Evolutionary conservation across 352 stramenopile genomes (phyloP), one percentile per base, ranked within the genome.

Genomic region (Phytopythium mirpurense): DNA sequence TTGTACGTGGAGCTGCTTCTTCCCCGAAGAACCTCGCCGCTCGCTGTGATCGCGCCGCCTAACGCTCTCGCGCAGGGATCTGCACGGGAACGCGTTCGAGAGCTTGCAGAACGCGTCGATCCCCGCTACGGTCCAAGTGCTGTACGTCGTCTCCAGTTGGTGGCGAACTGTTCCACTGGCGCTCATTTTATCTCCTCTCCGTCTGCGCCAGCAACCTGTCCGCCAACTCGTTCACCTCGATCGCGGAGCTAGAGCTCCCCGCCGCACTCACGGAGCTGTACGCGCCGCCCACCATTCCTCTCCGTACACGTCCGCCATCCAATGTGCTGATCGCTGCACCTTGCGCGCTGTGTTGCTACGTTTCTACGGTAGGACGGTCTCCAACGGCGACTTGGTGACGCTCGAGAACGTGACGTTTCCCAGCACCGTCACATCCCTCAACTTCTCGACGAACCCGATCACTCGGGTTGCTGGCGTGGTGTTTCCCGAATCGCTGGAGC

Each of bases 131-230:
- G 43, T 77, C 19, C 24, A 65, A 24, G 61, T 41, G 15, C 43
- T 79, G 70, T 79, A 68, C 14, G 70, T 63, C 12, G n/a, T 6
- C 16, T 4, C 15, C 1, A 37, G 12, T 0, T 23, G 18, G 6
- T 16, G 18, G 11, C 18, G 18, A 15, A 14, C 12, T 6, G n/a
- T 19, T 41, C 2, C 21, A 29, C 34, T 10, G 15, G 14, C 7
- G 34, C 34, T 38, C 14, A 38, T 38, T 38, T n/a, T n/a, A n/a
- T n/a, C n/a, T n/a, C n/a, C n/a, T n/a, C n/a, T n/a, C n/a, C n/a
- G n/a, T n/a, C n/a, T n/a, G n/a, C n/a, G n/a, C n/a, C 35, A 80
- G 70, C n/a, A 68, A 80, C 41, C 18, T 75, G 26, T 77, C 70
- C 12, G 54, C 44, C 15, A 80, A 80, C 27, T 48, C 43, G 18